These are phyloP conservation scores for Suhomyces prunicola DNA, from an alignment of 805 yeast species.

Conservation along the genomic window DNA sequence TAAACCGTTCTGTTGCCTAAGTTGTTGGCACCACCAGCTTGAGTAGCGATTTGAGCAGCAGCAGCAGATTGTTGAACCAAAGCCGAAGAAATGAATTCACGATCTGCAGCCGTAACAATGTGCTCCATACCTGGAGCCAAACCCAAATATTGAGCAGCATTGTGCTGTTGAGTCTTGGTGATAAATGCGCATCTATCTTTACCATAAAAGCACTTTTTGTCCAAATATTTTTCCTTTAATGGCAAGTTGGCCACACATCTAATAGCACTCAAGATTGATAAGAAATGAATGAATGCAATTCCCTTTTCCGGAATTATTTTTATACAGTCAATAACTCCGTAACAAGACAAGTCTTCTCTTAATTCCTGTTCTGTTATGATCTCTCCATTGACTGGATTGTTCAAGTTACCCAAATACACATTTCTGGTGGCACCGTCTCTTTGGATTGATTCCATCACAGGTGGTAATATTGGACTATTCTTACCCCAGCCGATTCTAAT, in stretches of 20 bases:
- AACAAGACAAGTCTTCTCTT: conserved; percentile 60
- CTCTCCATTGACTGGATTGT: conserved; percentile 50
- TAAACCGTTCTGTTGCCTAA: conserved; percentile 92
- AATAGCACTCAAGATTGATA: conserved; percentile 82
- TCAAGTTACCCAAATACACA: conserved; percentile 81
- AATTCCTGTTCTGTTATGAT: conserved; percentile 61
- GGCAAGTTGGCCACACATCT: conserved; percentile 78
- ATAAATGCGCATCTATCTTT: conserved; percentile 94
- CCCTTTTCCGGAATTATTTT: conserved; percentile 78
- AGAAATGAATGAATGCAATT: conserved; percentile 87
- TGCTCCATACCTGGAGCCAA: conserved; percentile 87
- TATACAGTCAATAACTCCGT: conserved; percentile 82
- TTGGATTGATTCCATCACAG: conserved; percentile 71
- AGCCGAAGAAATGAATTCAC: conserved; percentile 65
- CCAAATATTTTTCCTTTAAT: conserved; percentile 61
- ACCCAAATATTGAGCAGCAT: conserved; percentile 93
- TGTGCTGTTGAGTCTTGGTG: conserved; percentile 92
- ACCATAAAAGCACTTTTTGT: conserved; percentile 82
- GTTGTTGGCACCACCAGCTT: conserved; percentile 90
- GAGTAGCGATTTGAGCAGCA: conserved; percentile 94
- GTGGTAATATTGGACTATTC: conserved; percentile 67
- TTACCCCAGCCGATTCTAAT: conserved; percentile 94
- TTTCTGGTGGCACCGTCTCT: conserved; percentile 92
- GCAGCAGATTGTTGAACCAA: conserved; percentile 93
- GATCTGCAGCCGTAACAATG: conserved; percentile 65